Conservation (phyloP, 441 rosid genomes). For the Eutrema salsugineum region DNA sequence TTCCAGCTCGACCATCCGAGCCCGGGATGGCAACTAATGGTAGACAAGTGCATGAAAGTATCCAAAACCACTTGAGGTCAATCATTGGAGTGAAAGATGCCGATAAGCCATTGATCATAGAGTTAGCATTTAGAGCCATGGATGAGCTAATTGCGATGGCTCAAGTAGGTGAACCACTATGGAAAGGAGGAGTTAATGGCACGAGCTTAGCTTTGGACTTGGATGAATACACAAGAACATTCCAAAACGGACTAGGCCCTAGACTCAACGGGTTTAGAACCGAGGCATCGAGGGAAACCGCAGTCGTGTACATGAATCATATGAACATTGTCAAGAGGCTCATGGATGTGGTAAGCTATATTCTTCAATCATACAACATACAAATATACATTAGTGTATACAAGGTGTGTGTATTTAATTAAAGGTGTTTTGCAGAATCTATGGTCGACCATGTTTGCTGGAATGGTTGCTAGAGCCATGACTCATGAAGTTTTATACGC, state of each 20-base stretch:
- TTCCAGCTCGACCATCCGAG: conserved; percentile 48
- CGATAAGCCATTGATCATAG: conserved; percentile 66
- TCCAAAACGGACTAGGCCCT: conserved; percentile 58
- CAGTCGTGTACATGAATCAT: conserved; percentile 67
- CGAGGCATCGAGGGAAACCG: conserved; percentile 77
- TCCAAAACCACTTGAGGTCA: conserved; percentile 47
- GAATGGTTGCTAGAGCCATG: conserved; percentile 67
- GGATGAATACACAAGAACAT: conserved; percentile 59
- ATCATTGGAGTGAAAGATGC: conserved; percentile 43
- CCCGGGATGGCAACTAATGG: conserved; percentile 42
- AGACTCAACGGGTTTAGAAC: conserved; percentile 56
- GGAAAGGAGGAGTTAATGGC: conserved; percentile 64
- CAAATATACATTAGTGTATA: background rate
- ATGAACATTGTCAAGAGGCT: conserved; percentile 65
- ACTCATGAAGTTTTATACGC: conserved; percentile 61
- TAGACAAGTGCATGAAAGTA: conserved; percentile 47
- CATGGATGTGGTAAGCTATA: conserved; percentile 69
- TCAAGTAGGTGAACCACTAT: conserved; percentile 73
- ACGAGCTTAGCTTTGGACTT: conserved; percentile 40
- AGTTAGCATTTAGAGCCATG: conserved; percentile 89
- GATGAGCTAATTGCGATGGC: conserved; percentile 75
- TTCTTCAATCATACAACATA: background rate
- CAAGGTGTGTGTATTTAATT: background rate
- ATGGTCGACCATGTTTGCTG: conserved; percentile 74
- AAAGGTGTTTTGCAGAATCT: conserved; percentile 44